phyloP scores from a whole-genome alignment of 2,329 filamentous ascomycete genomes.

The Fonsecaea nubica region DNA sequence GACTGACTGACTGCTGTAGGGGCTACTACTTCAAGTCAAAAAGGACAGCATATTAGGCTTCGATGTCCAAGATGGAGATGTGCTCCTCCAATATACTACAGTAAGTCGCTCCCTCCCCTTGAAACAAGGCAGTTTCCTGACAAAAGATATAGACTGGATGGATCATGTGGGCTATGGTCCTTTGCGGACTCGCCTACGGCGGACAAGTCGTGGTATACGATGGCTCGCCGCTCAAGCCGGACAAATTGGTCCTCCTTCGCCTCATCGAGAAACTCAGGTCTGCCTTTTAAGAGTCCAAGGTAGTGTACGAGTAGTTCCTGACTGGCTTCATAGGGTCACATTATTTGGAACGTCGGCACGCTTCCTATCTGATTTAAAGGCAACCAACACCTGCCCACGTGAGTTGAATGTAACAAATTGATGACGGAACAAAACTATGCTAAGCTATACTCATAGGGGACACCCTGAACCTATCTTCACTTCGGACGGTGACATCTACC shows the following conservation, averaged over 20 bases:
- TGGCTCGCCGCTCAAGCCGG: conserved; percentile 77
- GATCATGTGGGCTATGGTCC: conserved; percentile 71
- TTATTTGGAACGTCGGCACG: conserved; percentile 65
- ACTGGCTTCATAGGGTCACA: conserved; percentile 43
- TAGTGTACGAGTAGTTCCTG: background rate
- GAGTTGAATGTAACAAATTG: conserved; percentile 41
- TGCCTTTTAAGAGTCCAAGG: conserved; percentile 52
- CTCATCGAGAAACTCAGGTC: conserved; percentile 69
- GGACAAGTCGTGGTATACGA: conserved; percentile 73
- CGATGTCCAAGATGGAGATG: conserved; percentile 51
- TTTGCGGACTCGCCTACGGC: conserved; percentile 66
- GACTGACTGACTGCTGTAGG: conserved; percentile 29
- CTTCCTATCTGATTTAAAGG: conserved; percentile 75
- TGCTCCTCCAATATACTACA: conserved; percentile 66
- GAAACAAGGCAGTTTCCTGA: background rate
- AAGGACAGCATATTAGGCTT: conserved; percentile 67
- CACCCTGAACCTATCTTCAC: conserved; percentile 7
- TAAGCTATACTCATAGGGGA: conserved; percentile 6
- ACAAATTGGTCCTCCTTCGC: conserved; percentile 67
- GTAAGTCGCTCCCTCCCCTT: background rate
- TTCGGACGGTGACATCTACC: conserved; percentile 6
- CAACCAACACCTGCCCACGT: conserved; percentile 66
- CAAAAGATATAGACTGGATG: conserved; percentile 63
- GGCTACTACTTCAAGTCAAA: conserved; percentile 28
- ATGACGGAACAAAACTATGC: background rate